Base-by-base conservation (phyloP, 129 eudicot species). In the Silybum marianum region DNA sequence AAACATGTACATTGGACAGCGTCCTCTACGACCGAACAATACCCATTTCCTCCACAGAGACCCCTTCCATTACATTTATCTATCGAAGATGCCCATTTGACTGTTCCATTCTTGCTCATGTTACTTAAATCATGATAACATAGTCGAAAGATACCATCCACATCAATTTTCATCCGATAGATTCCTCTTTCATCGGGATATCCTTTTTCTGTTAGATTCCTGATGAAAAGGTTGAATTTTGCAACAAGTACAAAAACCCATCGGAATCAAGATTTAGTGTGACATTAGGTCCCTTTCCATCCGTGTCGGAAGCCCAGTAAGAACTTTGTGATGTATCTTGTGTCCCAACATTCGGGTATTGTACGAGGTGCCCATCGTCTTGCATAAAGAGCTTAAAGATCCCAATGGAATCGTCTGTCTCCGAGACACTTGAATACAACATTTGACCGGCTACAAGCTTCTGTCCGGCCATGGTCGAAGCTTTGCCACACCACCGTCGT, bases 291-390 rank as follows among this genome's bases (percentile, higher is more conserved):
- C 86, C 81, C 0, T 0, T 1, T 28, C 71, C 76, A 7, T 0
- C 0, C 0, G 89, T 85, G 28, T 0, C 14, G 16, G 82, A 7
- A 13, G 69, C 48, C 78, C 80, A 88, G 38, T 83, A 86, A 62
- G 84, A 16, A 38, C 23, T 6, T 8, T 2, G 0, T 2, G 26
- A 13, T 4, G 2, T 2, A 28, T 69, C 65, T 2, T 75, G 24
- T 30, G 67, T 9, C 3, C 51, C 71, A 3, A 67, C 32, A 21
- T 46, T 67, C 7, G 94, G 94, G 36, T 86, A 88, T 51, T 28
- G 75, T 21, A 86, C 90, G 13, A 90, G 94, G 78, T 88, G 18
- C 6, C 91, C 91, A 68, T 90, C 91, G 0, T 0, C 6, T 80
- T 88, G 90, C 94, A 90, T 88, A 1, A 0, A 4, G 30, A 90